phyloP scores from a whole-genome alignment of 371 early-diverging fungal genomes.

The Mortierella sp. region DNA sequence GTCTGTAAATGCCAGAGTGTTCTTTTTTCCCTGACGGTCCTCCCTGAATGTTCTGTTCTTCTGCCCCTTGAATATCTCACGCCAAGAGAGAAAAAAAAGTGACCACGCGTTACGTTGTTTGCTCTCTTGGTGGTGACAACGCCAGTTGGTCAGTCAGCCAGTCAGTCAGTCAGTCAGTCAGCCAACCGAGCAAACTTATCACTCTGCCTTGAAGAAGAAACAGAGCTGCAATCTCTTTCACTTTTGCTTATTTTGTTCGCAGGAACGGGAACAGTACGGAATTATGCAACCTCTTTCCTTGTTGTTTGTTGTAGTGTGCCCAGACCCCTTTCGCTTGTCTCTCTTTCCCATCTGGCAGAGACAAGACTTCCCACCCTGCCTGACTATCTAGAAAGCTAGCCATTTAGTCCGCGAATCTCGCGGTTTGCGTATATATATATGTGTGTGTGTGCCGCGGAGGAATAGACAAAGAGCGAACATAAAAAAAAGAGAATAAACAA shows the following conservation, averaged over 20 bases:
- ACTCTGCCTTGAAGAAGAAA: background rate
- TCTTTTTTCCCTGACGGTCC: background rate
- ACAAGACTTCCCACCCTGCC: background rate
- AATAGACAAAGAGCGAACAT: background rate
- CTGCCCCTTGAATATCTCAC: background rate
- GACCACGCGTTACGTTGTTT: background rate
- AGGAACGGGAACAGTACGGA: constrained; percentile 10
- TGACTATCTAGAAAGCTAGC: background rate
- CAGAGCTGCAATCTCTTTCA: background rate
- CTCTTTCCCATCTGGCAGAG: background rate
- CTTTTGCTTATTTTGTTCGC: background rate
- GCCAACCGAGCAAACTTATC: background rate
- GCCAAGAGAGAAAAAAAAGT: background rate
- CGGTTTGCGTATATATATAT: background rate
- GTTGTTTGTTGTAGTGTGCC: constrained; percentile 3
- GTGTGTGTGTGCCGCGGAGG: background rate
- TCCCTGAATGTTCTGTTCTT: constrained; percentile 3
- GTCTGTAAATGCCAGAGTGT: background rate
- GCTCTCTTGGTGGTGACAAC: background rate
- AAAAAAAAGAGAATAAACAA: background rate
- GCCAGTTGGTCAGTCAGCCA: background rate
- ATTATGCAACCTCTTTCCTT: background rate
- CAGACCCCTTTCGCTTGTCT: constrained; percentile 1
- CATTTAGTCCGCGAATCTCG: background rate
- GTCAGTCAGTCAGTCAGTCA: background rate